These are phyloP conservation scores for Euryodendron excelsum DNA, from an alignment of 148 eudicot genomes.

Conservation along the genomic window DNA sequence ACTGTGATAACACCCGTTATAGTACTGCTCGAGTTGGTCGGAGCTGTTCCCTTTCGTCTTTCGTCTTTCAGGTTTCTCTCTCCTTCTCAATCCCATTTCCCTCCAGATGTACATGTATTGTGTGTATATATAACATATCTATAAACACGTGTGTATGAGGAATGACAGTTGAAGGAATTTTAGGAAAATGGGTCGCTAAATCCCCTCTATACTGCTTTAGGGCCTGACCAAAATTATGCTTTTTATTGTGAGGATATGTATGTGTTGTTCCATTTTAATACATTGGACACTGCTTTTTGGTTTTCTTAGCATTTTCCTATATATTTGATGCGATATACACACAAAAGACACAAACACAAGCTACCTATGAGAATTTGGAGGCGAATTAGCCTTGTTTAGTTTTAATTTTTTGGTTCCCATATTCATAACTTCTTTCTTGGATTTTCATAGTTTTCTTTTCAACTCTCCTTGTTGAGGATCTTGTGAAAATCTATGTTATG, in stretches of 20 bases:
- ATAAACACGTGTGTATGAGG: neutral
- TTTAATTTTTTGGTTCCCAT: neutral
- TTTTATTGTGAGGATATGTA: neutral
- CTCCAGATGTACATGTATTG: too few relatives aligned
- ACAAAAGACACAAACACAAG: neutral
- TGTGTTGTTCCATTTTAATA: neutral
- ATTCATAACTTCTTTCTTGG: neutral
- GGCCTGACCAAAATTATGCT: neutral
- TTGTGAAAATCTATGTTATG: neutral
- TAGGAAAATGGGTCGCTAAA: neutral
- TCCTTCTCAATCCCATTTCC: neutral
- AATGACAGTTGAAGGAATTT: neutral
- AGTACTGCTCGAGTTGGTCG: neutral
- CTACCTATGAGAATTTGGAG: neutral
- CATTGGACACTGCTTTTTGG: neutral
- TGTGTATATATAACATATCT: neutral
- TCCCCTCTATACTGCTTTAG: neutral
- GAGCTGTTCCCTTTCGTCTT: neutral
- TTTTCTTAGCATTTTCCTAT: neutral
- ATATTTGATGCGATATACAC: neutral
- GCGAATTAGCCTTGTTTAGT: neutral
- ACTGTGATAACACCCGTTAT: neutral
- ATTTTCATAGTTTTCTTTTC: neutral
- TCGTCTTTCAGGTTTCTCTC: conserved; percentile 8
- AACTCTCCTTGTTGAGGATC: neutral